Evolutionary conservation across 768 basidiomycete species (phyloP), one percentile per base, ranked within the genome.

Genomic region (Tylopilus rubrobrunneus): DNA sequence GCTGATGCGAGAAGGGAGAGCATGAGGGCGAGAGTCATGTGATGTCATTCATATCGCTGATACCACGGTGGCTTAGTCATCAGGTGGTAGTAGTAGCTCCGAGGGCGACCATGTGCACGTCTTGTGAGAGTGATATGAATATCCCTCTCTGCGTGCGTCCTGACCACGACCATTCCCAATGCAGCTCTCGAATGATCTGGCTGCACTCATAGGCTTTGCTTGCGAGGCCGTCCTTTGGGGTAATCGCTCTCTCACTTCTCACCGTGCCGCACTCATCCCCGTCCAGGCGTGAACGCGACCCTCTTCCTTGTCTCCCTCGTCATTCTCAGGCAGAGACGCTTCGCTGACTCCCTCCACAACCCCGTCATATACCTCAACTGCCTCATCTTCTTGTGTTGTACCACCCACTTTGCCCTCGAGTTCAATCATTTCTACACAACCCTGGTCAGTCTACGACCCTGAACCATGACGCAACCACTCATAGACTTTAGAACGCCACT

Each of bases 171-270:
- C 40, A 12, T 46, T 15, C 41, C 5, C 43, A 8, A 72, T 70
- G 67, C 36, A 31, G 21, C 67, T 73, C 40, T 51, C 60, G 1
- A 60, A 54, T 15, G 67, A 74, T 49, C 15, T 74, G 2, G 67
- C 73, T 34, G 67, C 71, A 12, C 55, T 76, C 45, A 62, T 73
- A 43, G 74, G 74, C 25, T 75, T 75, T 46, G 67, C 52, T 3
- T 71, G 66, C 56, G 74, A 76, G 54, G 63, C 71, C 0, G 62
- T 62, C 15, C 56, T 74, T 14, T 76, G 71, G 62, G 74, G 74
- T 73, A 52, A 7, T 4, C 8, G 4, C 25, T 25, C 25, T 15
- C n/a, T n/a, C 7, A 15, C 9, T 15, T 17, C 17, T 37, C 36
- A 37, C 29, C 2, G 14, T 7, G 12, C 11, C 7, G 5, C 5